A percentile compares a stretch with the other conserved stretches of the same genome.
Evolutionary conservation across 805 yeast species (phyloP).

Genomic region (Lachancea thermotolerans): DNA sequence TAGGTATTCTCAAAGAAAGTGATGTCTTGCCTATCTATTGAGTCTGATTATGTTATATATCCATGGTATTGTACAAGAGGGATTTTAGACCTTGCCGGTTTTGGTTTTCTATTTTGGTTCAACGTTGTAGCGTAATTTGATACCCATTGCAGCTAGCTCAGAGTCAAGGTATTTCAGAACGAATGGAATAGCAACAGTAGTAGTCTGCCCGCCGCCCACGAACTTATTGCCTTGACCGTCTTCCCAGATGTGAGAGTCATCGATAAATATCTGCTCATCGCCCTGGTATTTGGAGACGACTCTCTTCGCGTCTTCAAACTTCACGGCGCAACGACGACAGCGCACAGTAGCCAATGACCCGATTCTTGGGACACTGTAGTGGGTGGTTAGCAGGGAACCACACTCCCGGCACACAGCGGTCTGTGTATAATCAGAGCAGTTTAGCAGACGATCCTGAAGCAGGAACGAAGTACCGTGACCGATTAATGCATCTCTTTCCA

Average conservation of each 20-base stretch:
- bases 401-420: constrained; percentile 85
- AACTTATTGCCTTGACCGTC: constrained; percentile 92
- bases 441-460: constrained; percentile 87
- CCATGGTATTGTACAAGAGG: not conserved
- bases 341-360: constrained; percentile 73
- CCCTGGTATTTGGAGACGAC: constrained; percentile 32
- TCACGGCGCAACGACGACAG: constrained; percentile 86
- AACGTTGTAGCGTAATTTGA: constrained; percentile 83
- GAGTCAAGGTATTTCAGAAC: constrained; percentile 92
- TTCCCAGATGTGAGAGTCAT: constrained; percentile 84
- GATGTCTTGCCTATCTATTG: not conserved
- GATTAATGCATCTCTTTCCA: constrained; percentile 98
- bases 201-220: constrained; percentile 88
- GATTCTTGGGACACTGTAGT: constrained; percentile 82
- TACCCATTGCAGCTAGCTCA: constrained; percentile 97
- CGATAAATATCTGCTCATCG: constrained; percentile 39
- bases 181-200: constrained; percentile 94
- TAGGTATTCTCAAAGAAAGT: too few species aligned
- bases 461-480: constrained; percentile 97
- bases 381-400: constrained; percentile 88
- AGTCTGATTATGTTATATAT: not conserved
- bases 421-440: constrained; percentile 93
- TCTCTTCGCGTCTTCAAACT: constrained; percentile 49
- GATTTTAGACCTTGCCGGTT: not conserved
- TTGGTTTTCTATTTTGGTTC: constrained; percentile 42